A percentile compares a stretch with the other conserved stretches of the same genome.
phyloP scores from a whole-genome alignment of 2,329 filamentous ascomycete genomes.

The Tothia fuscella region DNA sequence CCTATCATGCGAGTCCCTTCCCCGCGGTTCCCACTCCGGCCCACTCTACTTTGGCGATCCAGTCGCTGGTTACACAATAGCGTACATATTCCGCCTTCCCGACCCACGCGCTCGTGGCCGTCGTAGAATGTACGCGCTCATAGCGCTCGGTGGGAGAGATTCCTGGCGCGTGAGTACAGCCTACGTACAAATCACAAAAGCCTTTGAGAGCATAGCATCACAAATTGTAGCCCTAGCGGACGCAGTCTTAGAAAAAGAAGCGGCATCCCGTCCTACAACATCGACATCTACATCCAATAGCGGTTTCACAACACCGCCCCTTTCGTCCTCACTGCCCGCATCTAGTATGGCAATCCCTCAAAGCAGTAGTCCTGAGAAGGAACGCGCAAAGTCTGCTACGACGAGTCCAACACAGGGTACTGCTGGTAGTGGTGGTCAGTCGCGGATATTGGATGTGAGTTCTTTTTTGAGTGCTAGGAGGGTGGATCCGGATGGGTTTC shows the following conservation, averaged over 20 bases:
- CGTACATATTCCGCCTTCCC: constrained; percentile 46
- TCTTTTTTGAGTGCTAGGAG: constrained; percentile 46
- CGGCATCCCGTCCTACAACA: constrained; percentile 16
- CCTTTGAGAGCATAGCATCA: constrained; percentile 42
- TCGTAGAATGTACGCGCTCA: constrained; percentile 43
- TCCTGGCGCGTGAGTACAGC: constrained; percentile 36
- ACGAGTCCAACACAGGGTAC: constrained; percentile 17
- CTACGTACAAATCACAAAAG: constrained; percentile 28
- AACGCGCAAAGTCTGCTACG: constrained; percentile 4
- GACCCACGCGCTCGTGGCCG: constrained; percentile 46
- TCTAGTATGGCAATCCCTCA: too few relatives aligned
- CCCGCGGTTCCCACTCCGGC: constrained; percentile 43
- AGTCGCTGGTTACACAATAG: constrained; percentile 44
- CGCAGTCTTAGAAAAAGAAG: constrained; percentile 25
- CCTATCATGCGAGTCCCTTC: constrained; percentile 44
- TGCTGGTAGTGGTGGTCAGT: constrained; percentile 32
- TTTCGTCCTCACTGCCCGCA: background rate
- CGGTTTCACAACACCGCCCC: background rate
- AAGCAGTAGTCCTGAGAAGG: too few relatives aligned
- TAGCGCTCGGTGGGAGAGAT: constrained; percentile 45
- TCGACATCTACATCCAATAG: constrained; percentile 12
- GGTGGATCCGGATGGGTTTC: constrained; percentile 43
- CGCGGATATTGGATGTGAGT: constrained; percentile 33
- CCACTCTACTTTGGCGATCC: constrained; percentile 47
- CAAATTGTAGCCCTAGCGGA: constrained; percentile 35